Conservation (phyloP, 106 monocot species). For the Amphibolis antarctica region DNA sequence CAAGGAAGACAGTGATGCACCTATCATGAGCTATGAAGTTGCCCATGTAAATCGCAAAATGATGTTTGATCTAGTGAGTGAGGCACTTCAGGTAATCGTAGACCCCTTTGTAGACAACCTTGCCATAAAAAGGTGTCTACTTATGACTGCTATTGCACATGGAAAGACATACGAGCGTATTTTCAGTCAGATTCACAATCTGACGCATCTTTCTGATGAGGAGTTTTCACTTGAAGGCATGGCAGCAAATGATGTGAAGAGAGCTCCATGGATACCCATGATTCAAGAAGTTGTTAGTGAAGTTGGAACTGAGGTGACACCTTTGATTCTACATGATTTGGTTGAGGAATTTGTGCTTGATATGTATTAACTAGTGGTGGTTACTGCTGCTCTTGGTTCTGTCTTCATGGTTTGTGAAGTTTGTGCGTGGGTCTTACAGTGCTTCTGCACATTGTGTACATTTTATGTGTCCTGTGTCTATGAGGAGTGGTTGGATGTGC, state of each 20-base stretch:
- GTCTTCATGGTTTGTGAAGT: background rate
- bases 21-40: background rate
- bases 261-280: background rate
- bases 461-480: too few species aligned
- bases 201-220: background rate
- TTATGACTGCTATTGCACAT: background rate
- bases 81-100: slow-evolving; percentile 3
- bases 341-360: slow-evolving; percentile 10
- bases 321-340: slow-evolving; percentile 2
- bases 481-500: too few species aligned
- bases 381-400: background rate
- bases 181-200: slow-evolving; percentile 1
- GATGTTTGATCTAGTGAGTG: slow-evolving; percentile 14
- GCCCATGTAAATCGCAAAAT: background rate
- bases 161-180: slow-evolving; percentile 3
- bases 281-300: background rate
- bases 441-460: too few species aligned
- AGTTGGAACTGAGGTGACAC: slow-evolving; percentile 1
- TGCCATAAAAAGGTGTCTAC: background rate
- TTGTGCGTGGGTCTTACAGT: too few species aligned
- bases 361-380: background rate
- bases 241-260: slow-evolving; percentile 2
- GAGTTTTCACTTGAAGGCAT: slow-evolving; percentile 1
- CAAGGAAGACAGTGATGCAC: background rate
- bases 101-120: background rate